phyloP scores from a whole-genome alignment of 108 stramenopile species.

The Craspedostauros australis region DNA sequence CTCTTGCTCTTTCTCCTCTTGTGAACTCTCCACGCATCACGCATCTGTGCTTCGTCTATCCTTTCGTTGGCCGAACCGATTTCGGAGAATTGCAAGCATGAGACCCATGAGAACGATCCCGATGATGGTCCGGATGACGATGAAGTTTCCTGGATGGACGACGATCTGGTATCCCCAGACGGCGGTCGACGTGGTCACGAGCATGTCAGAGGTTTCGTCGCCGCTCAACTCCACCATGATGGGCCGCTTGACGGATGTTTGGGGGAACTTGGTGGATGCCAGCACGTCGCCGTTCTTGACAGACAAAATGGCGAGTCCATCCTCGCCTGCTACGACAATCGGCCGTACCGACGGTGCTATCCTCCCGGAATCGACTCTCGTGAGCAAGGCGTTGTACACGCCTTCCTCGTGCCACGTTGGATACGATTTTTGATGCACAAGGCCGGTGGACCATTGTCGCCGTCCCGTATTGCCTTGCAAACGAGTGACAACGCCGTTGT shows the following conservation, averaged over 20 bases:
- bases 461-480: slow-evolving; percentile 48
- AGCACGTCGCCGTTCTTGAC: slow-evolving; percentile 50
- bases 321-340: slow-evolving; percentile 69
- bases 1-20: no score
- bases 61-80: slow-evolving; percentile 43
- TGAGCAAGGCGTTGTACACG: slow-evolving; percentile 28
- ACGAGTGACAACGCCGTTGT: slow-evolving; percentile 59
- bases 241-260: slow-evolving; percentile 46
- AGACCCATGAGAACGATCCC: slow-evolving; percentile 57
- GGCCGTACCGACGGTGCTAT: slow-evolving; percentile 52
- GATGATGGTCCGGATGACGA: slow-evolving; percentile 49
- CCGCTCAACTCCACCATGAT: slow-evolving; percentile 70
- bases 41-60: slow-evolving; percentile 62
- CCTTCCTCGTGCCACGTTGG: slow-evolving; percentile 48
- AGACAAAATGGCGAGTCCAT: slow-evolving; percentile 54
- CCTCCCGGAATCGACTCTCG: slow-evolving; percentile 29
- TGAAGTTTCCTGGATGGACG: slow-evolving; percentile 42
- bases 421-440: slow-evolving; percentile 29
- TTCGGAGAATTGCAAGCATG: slow-evolving; percentile 54
- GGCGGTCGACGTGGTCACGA: slow-evolving; percentile 59
- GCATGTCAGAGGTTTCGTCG: slow-evolving; percentile 77
- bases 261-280: slow-evolving; percentile 57
- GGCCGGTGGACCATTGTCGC: slow-evolving; percentile 39
- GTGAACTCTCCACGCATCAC: no score
- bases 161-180: slow-evolving; percentile 78